Evolutionary conservation across 257 asterid genomes (phyloP).

Genomic region (Solanum medicagineum): DNA sequence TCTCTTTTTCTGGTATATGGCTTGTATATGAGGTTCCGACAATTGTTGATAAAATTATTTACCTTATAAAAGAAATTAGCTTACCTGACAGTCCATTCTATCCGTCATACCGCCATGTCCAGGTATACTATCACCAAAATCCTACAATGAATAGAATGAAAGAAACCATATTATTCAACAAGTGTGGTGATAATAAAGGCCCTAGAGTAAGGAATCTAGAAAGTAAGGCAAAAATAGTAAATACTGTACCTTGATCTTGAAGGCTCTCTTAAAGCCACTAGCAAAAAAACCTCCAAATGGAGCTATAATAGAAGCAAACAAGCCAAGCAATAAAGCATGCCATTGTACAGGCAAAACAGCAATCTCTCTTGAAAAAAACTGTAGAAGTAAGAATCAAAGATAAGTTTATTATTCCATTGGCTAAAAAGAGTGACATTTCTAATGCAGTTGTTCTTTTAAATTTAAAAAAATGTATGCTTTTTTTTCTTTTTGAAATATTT

Average conservation of each 20-base stretch:
- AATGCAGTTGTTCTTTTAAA: not conserved
- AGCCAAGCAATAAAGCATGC: conserved; percentile 77
- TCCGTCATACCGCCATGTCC: conserved; percentile 99
- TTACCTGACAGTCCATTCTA: conserved; percentile 99
- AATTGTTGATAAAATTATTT: not conserved
- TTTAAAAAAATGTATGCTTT: too few species aligned
- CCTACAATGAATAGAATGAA: conserved; percentile 32
- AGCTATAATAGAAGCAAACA: conserved; percentile 92
- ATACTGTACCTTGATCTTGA: conserved; percentile 71
- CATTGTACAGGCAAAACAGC: conserved; percentile 64
- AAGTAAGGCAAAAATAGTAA: not conserved
- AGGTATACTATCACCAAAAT: conserved; percentile 98
- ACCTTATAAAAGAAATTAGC: not conserved
- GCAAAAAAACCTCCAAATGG: conserved; percentile 99
- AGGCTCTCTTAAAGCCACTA: conserved; percentile 97
- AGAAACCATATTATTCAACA: not conserved
- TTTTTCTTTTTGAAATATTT: not conserved
- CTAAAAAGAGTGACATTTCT: not conserved
- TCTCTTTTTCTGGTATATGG: not conserved
- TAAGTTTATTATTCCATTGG: not conserved
- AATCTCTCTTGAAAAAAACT: conserved; percentile 64
- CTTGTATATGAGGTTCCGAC: not conserved
- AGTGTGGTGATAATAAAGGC: not conserved
- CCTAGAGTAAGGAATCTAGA: not conserved
- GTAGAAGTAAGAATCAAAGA: conserved; percentile 1